Evolutionary conservation across 2,329 filamentous ascomycete genomes (phyloP).

Genomic region (Ophiocordyceps polyrhachis-furcata): DNA sequence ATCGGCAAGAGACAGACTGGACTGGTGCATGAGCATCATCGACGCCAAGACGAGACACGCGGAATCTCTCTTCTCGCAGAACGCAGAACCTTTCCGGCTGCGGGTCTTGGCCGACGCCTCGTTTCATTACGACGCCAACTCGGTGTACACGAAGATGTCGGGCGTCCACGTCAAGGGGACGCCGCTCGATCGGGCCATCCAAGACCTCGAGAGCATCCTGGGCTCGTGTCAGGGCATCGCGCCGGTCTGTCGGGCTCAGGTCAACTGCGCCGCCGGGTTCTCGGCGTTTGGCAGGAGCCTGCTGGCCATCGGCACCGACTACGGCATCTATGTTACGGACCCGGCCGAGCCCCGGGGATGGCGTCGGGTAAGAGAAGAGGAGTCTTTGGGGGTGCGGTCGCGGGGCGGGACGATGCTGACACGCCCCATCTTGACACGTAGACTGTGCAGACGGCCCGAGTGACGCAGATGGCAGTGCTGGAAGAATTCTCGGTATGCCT

Average conservation of each 20-base stretch:
- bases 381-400: too few species aligned
- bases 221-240: conserved; percentile 50
- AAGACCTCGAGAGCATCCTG: conserved; percentile 67
- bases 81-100: conserved; percentile 86
- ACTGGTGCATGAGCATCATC: conserved; percentile 89
- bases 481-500: conserved; percentile 92
- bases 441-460: conserved; percentile 57
- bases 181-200: conserved; percentile 76
- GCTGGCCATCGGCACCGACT: conserved; percentile 88
- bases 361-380: conserved; percentile 53
- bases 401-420: background rate
- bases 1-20: conserved; percentile 52
- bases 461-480: conserved; percentile 84
- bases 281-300: conserved; percentile 66
- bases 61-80: conserved; percentile 71
- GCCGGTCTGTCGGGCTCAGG: conserved; percentile 65
- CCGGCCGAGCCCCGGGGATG: conserved; percentile 80
- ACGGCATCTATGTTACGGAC: conserved; percentile 80
- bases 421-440: conserved; percentile 15
- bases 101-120: conserved; percentile 83
- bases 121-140: conserved; percentile 58
- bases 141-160: conserved; percentile 37
- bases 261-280: conserved; percentile 90
- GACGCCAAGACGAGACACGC: conserved; percentile 91
- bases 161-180: conserved; percentile 73